These are phyloP conservation scores for Boletales sp. DNA, from an alignment of 768 basidiomycete species.

Conservation along the genomic window DNA sequence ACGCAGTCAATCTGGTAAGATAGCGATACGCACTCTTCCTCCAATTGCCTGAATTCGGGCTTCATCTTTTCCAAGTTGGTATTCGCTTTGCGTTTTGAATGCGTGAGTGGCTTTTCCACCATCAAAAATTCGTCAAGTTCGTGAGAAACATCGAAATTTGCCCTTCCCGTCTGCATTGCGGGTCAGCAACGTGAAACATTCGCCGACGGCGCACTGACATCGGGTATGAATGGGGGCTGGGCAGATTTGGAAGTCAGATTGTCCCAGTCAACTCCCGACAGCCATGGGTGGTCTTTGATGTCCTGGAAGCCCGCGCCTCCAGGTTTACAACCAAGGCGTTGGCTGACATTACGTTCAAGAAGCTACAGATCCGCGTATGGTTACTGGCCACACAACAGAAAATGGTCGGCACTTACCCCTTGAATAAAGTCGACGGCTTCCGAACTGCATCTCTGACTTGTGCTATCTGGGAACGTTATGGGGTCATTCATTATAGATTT, in stretches of 20 bases:
- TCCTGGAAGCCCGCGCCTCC: conserved; percentile 71
- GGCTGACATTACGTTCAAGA: conserved; percentile 75
- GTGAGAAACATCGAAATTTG: conserved; percentile 98
- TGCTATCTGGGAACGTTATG: conserved; percentile 73
- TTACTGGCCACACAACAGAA: conserved; percentile 7
- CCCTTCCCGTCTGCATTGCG: conserved; percentile 72
- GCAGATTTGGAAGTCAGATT: conserved; percentile 63
- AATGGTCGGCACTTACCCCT: conserved; percentile 47
- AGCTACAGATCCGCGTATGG: conserved; percentile 46
- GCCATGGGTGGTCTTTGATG: conserved; percentile 83
- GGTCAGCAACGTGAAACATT: neutral
- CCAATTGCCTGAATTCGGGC: conserved; percentile 86
- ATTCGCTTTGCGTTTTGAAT: conserved; percentile 87
- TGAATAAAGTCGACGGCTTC: conserved; percentile 65
- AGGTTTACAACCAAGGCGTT: conserved; percentile 77
- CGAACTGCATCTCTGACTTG: conserved; percentile 53
- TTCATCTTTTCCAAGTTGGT: conserved; percentile 84
- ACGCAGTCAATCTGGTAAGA: neutral
- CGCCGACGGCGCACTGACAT: conserved; percentile 55
- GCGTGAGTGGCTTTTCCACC: conserved; percentile 97
- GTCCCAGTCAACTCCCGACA: conserved; percentile 78
- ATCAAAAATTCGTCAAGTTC: conserved; percentile 96
- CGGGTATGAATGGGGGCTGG: conserved; percentile 85
- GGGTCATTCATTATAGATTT: conserved; percentile 80
- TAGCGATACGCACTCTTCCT: conserved; percentile 70